Percentiles rank a stretch among this genome's conserved stretches.
Evolutionary conservation across 2,329 filamentous ascomycete genomes (phyloP).

Genomic region (Claviceps sp.): DNA sequence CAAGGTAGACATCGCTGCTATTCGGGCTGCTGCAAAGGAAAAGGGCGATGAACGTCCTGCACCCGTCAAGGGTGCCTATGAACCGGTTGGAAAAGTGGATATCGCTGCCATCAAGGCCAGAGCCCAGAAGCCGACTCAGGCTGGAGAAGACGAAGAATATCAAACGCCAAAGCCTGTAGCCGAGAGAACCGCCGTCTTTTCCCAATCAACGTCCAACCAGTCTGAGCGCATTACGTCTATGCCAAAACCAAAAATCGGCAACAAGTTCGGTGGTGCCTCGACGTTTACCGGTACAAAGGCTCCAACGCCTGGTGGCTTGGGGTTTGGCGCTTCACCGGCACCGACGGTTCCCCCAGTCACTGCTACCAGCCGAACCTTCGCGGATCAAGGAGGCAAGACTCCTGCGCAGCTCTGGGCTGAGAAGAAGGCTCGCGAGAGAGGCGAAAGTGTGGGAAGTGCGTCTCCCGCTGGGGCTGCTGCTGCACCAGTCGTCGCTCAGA

Average conservation of each 20-base stretch:
- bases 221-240: constrained; percentile 74
- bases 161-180: constrained; percentile 47
- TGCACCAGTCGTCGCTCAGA: constrained; percentile 51
- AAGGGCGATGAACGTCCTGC: constrained; percentile 67
- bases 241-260: constrained; percentile 89
- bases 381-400: constrained; percentile 88
- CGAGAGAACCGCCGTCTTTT: constrained; percentile 67
- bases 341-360: constrained; percentile 51
- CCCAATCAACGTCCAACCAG: constrained; percentile 27
- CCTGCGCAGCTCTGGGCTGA: constrained; percentile 96
- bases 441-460: constrained; percentile 28
- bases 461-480: constrained; percentile 29
- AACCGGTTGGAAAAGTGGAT: constrained; percentile 92
- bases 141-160: constrained; percentile 17
- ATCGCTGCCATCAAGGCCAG: constrained; percentile 85
- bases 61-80: constrained; percentile 81
- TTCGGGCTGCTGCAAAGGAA: constrained; percentile 61
- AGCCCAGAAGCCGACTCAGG: constrained; percentile 51
- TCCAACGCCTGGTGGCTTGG: constrained; percentile 58
- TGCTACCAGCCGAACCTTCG: constrained; percentile 80
- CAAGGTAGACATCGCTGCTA: constrained; percentile 92
- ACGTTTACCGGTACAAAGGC: constrained; percentile 82
- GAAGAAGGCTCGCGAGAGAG: constrained; percentile 76
- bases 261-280: constrained; percentile 64
- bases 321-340: constrained; percentile 45